Base-by-base conservation (phyloP, 2,329 filamentous ascomycete species). In the Pezicula radicicola region DNA sequence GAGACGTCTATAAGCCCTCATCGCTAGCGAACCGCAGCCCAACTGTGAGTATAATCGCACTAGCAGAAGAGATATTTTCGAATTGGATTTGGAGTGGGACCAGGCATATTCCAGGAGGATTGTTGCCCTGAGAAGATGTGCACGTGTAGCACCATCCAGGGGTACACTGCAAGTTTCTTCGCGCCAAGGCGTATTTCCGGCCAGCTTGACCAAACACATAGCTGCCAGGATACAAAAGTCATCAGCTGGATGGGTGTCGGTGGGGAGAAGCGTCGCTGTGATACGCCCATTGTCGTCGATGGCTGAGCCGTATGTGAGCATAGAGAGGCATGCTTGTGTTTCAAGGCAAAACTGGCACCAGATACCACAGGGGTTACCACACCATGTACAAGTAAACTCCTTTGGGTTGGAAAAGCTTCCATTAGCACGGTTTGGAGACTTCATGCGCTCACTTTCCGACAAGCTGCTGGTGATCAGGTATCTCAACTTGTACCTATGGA, bases 1-100 rank as follows among this genome's bases (percentile, higher is more conserved):
- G 19, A 73, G 58, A 39, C 66, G 63, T 40, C 67, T 60, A 47
- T 70, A 72, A 42, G 66, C 59, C 48, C 65, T 61, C 60, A 70
- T 63, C 18, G 70, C 71, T 21, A 68, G 59, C 7, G 66, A 66
- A 9, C 66, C 64, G 52, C 66, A 67, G 5, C 71, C 71, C 25
- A 73, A 56, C 28, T 66, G 63, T 25, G 62, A 55, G 53, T 72
- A 71, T 42, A 72, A 40, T 33, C 69, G 65, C 19, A 70, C 60
- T 6, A 73, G 61, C 10, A 72, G 49, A 18, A 72, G 62, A 6
- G 67, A 62, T 15, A 70, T 69, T 48, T 72, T 66, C 47, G 66
- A 70, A 52, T 73, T 72, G 45, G 68, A 61, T 55, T 67, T 67
- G 2, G 69, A 72, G 15, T 66, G 57, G 8, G 57, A 56, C 50